Conservation (phyloP, 441 rosid genomes). For the Adansonia grandidieri region DNA sequence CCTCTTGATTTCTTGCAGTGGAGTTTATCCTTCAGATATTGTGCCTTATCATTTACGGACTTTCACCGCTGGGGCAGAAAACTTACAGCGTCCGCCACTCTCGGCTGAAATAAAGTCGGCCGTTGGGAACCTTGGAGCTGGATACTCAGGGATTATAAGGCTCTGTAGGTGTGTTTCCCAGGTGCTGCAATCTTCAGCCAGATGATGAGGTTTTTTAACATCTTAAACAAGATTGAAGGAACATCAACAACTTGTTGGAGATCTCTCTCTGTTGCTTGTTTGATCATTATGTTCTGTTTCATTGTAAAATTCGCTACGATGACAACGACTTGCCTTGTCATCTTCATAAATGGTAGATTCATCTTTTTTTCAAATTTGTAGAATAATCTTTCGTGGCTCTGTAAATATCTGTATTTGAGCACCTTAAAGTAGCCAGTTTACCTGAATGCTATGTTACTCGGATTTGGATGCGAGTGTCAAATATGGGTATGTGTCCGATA, state of each 20-base stretch:
- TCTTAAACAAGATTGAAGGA: not conserved
- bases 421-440: not conserved
- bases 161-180: conserved; percentile 59
- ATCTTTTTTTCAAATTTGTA: no score
- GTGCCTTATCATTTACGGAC: conserved; percentile 28
- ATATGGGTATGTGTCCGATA: no score
- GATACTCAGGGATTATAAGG: conserved; percentile 61
- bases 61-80: conserved; percentile 27
- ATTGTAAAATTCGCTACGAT: not conserved
- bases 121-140: conserved; percentile 41
- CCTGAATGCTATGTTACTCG: not conserved
- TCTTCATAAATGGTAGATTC: not conserved
- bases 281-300: not conserved
- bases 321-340: not conserved
- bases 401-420: not conserved
- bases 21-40: conserved; percentile 58
- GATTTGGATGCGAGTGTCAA: no score
- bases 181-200: conserved; percentile 39
- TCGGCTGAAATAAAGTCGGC: conserved; percentile 48
- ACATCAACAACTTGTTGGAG: not conserved
- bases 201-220: conserved; percentile 27
- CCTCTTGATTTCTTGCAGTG: conserved; percentile 48
- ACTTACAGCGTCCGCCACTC: conserved; percentile 31
- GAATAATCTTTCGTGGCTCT: no score
- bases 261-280: not conserved